Conservation (phyloP, 2,329 filamentous ascomycete species). For the Diaporthe eres region DNA sequence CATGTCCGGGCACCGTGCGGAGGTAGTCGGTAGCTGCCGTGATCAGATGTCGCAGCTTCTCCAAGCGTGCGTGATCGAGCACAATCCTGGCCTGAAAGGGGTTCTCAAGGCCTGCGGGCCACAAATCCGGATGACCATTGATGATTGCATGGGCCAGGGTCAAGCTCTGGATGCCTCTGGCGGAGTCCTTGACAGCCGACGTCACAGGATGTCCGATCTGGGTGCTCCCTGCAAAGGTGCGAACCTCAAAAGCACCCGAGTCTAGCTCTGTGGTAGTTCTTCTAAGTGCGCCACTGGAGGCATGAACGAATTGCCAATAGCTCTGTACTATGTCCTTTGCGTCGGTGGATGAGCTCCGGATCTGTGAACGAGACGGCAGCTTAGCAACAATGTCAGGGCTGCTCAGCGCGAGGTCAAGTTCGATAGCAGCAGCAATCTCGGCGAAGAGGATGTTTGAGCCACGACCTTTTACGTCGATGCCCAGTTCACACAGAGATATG, state of each 20-base stretch:
- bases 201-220: conserved; percentile 8
- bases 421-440: conserved; percentile 29
- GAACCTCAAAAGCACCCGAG: conserved; percentile 9
- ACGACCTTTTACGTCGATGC: neutral
- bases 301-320: conserved; percentile 23
- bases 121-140: conserved; percentile 21
- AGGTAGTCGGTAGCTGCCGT: conserved; percentile 21
- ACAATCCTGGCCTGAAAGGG: conserved; percentile 34
- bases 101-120: neutral
- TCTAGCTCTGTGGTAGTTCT: neutral
- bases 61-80: neutral
- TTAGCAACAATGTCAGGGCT: neutral
- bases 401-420: conserved; percentile 20
- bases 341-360: neutral
- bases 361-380: neutral
- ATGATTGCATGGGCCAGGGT: conserved; percentile 9
- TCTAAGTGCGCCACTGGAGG: neutral
- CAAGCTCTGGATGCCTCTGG: neutral
- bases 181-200: neutral
- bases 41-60: neutral
- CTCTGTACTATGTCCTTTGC: neutral
- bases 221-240: neutral
- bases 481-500: conserved; percentile 18
- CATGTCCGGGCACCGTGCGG: neutral
- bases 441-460: neutral